Evolutionary conservation across 2,329 filamentous ascomycete genomes (phyloP).

Genomic region (Colletotrichum zoysiae): DNA sequence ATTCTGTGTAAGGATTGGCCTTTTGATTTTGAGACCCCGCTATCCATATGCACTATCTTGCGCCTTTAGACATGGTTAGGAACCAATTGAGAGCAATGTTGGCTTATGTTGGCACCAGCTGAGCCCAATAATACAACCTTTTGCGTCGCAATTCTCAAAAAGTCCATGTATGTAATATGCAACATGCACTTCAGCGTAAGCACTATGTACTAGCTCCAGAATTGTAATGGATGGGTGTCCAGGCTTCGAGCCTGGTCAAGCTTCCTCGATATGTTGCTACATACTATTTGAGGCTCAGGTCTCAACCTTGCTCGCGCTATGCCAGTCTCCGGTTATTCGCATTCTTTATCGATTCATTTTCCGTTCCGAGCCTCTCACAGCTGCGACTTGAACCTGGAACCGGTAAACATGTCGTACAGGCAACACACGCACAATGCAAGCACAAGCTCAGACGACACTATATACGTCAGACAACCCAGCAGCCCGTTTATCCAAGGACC

Average conservation of each 20-base stretch:
- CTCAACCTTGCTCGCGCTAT: constrained; percentile 8
- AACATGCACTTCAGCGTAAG: constrained; percentile 14
- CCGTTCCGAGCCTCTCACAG: not conserved
- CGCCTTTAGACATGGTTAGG: not conserved
- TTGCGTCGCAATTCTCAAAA: constrained; percentile 16
- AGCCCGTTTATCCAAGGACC: constrained; percentile 25
- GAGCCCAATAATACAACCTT: constrained; percentile 9
- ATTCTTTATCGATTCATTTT: not conserved
- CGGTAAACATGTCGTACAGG: constrained; percentile 26
- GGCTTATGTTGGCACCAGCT: constrained; percentile 28
- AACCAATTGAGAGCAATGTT: constrained; percentile 13
- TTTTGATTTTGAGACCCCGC: constrained; percentile 11
- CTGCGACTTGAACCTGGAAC: not conserved
- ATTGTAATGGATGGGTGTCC: constrained; percentile 8
- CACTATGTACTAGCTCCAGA: not conserved
- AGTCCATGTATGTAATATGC: constrained; percentile 16
- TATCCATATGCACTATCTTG: constrained; percentile 14
- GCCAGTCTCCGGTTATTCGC: constrained; percentile 21
- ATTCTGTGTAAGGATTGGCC: constrained; percentile 12
- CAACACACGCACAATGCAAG: constrained; percentile 38
- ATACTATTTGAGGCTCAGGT: constrained; percentile 23
- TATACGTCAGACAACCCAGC: constrained; percentile 24
- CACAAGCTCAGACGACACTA: constrained; percentile 30
- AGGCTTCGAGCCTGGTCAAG: constrained; percentile 23
- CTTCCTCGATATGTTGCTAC: constrained; percentile 19